phyloP scores from a whole-genome alignment of 78 protist genomes.

The Capsaspora owczarzaki region DNA sequence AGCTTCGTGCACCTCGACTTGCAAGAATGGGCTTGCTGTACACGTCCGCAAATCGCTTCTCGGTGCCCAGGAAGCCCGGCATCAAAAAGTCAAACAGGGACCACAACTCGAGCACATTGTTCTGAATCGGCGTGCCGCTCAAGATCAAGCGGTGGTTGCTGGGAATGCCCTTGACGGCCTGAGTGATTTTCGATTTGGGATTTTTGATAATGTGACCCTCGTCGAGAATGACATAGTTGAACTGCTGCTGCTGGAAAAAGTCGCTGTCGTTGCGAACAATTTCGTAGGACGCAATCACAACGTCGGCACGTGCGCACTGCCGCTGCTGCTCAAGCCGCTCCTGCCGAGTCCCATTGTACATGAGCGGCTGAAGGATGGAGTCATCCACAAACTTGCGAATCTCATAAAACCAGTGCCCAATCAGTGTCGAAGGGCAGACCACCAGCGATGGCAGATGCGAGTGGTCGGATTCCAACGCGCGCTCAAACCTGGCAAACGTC shows the following conservation, averaged over 20 bases:
- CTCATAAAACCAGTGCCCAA: slow-evolving; percentile 85
- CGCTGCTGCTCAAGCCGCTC: slow-evolving; percentile 19
- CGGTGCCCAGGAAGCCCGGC: slow-evolving; percentile 95
- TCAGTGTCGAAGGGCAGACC: slow-evolving; percentile 88
- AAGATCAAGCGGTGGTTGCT: slow-evolving; percentile 87
- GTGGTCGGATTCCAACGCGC: background rate
- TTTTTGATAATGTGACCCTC: slow-evolving; percentile 95
- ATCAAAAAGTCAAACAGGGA: slow-evolving; percentile 93
- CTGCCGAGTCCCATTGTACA: slow-evolving; percentile 46
- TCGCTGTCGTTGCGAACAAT: slow-evolving; percentile 61
- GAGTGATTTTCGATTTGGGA: slow-evolving; percentile 48
- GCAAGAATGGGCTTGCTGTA: slow-evolving; percentile 60
- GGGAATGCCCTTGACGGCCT: slow-evolving; percentile 53
- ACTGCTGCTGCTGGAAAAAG: slow-evolving; percentile 2
- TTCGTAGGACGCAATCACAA: slow-evolving; percentile 76
- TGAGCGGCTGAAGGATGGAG: slow-evolving; percentile 39
- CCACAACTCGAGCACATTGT: slow-evolving; percentile 90
- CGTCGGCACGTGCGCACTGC: background rate
- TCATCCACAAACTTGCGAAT: slow-evolving; percentile 44
- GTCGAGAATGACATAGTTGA: slow-evolving; percentile 83
- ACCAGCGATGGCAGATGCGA: background rate
- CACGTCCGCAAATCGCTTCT: slow-evolving; percentile 41
- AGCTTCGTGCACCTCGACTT: slow-evolving; percentile 41
- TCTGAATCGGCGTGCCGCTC: slow-evolving; percentile 93
- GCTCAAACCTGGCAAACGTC: background rate